phyloP scores from a whole-genome alignment of 208 protist species.

The Leptomonas pyrrhocoris region DNA sequence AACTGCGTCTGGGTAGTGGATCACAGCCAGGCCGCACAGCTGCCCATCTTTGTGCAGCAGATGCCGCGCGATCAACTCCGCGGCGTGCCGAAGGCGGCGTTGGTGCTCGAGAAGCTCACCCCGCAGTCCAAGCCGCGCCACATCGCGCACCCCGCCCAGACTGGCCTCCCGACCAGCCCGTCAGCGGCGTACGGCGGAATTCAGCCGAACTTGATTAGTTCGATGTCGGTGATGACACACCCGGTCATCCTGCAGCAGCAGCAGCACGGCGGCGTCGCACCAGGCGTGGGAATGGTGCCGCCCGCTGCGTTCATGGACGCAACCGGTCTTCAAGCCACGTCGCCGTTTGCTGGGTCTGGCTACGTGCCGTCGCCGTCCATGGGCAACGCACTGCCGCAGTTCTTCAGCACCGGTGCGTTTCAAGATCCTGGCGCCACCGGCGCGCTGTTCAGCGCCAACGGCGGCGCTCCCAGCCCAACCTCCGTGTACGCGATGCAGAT shows the following conservation, averaged over 20 bases:
- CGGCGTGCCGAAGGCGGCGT: constrained; percentile 75
- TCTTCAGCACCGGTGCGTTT: constrained; percentile 22
- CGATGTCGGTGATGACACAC: constrained; percentile 13
- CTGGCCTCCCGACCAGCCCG: neutral
- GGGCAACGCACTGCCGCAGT: constrained; percentile 13
- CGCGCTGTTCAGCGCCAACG: neutral
- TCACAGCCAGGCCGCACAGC: constrained; percentile 30
- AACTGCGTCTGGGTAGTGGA: constrained; percentile 79
- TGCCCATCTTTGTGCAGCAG: constrained; percentile 58
- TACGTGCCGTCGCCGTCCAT: neutral
- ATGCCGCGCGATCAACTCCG: constrained; percentile 68
- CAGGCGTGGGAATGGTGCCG: neutral
- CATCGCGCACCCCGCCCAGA: constrained; percentile 6
- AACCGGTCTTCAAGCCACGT: constrained; percentile 4
- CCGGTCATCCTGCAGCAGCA: constrained; percentile 24
- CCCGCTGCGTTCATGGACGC: constrained; percentile 14
- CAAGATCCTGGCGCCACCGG: neutral
- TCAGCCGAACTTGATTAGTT: constrained; percentile 17
- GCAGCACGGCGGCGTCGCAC: neutral
- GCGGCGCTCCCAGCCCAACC: constrained; percentile 7
- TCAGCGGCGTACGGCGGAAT: constrained; percentile 1
- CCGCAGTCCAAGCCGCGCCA: constrained; percentile 38
- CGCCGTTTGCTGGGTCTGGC: constrained; percentile 9
- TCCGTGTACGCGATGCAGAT: constrained; percentile 29
- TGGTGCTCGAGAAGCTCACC: constrained; percentile 79